Evolutionary conservation across 2,329 filamentous ascomycete species (phyloP).

Genomic region (Hypoxylon sp.): DNA sequence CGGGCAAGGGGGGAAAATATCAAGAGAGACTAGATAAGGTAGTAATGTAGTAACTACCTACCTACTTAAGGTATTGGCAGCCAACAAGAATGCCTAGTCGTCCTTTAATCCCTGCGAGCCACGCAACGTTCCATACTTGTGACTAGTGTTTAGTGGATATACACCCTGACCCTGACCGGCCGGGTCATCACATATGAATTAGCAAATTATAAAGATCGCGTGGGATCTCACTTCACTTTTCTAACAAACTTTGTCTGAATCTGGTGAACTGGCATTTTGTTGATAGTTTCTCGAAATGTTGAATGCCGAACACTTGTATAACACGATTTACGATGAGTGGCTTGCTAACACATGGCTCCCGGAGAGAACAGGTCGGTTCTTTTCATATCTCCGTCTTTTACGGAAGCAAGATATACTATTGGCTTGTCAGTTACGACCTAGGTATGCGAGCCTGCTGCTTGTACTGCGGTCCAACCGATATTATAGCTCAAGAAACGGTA

Average conservation of each 20-base stretch:
- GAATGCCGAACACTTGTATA: neutral
- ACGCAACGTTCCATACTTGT: neutral
- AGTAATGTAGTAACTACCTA: neutral
- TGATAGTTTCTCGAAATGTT: neutral
- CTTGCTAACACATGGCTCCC: neutral
- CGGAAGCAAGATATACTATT: neutral
- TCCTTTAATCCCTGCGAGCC: conserved; percentile 7
- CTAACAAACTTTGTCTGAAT: neutral
- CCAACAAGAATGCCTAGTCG: neutral
- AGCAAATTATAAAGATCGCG: neutral
- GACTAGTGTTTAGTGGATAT: neutral
- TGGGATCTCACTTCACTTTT: neutral
- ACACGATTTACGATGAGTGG: neutral
- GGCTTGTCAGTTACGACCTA: neutral
- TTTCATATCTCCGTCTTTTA: neutral
- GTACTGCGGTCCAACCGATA: neutral
- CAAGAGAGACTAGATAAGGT: neutral
- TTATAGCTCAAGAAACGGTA: neutral
- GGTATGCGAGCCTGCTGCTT: neutral
- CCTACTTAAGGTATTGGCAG: neutral
- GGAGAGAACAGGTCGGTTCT: neutral
- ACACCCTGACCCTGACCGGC: neutral
- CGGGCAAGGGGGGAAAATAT: neutral
- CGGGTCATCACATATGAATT: neutral
- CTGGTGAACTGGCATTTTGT: neutral